Evolutionary conservation across 768 basidiomycete genomes (phyloP), one percentile per base, ranked within the genome.

Genomic region (Lactarius vividus): DNA sequence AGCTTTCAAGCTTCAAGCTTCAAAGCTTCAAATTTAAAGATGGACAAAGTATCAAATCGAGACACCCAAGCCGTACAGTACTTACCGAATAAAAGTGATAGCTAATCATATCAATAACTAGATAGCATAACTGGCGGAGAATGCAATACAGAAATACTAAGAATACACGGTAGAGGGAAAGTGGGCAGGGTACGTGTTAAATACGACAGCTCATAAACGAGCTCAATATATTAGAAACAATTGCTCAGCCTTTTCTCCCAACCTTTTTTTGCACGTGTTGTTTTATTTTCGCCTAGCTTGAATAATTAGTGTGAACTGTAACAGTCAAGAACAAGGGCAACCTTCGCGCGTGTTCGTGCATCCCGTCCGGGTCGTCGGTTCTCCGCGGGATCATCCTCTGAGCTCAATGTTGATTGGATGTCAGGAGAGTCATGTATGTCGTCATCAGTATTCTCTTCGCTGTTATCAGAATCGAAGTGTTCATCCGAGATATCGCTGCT

Each of bases 301-400:
- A 39, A 7, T 15, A 28, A 26, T 52, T 10, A 31, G 57, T 31
- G 18, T 49, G 29, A 63, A 31, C 28, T n/a, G 49, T 9, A 23
- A 39, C 11, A 13, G 40, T 3, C 11, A 23, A 40, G 18, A 2
- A 18, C 23, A n/a, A 16, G 6, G 57, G 57, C 18, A 61, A 77
- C 78, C 69, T 77, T 77, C 1, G 78, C 77, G 29, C 74, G 68
- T 2, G 74, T 74, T 35, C 77, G 71, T 18, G 76, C 76, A 37
- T 74, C 73, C 42, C 76, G 67, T n/a, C 75, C 72, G 0, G 72
- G 70, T 56, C 72, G 70, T 37, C 72, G 72, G 42, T 68, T 69
- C 40, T 53, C 62, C 18, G 58, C 35, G 37, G 70, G 71, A 35
- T 70, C 71, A 15, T 69, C 71, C 8, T 70, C 72, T 59, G 65